A percentile compares a stretch with the other conserved stretches of the same genome.
phyloP scores from a whole-genome alignment of 192 early-diverging fungal species.

The Coemansia nantahalensis region DNA sequence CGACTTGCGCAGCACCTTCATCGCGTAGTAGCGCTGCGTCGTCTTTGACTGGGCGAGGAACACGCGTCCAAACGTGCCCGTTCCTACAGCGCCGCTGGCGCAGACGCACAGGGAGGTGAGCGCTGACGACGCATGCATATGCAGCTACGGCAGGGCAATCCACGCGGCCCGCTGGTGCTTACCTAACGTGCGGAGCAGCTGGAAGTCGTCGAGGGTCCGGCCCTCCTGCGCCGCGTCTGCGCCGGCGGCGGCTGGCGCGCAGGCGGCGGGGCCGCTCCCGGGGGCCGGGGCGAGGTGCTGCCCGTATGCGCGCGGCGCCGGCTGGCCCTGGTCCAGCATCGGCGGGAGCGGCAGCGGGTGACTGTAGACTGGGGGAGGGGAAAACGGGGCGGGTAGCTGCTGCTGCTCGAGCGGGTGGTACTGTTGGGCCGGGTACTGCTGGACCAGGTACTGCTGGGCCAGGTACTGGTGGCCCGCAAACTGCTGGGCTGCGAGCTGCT shows the following conservation, averaged over 20 bases:
- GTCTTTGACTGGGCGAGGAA: conserved; percentile 77
- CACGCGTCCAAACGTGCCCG: conserved; percentile 96
- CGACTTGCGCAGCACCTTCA: conserved; percentile 83
- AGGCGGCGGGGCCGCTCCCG: conserved; percentile 1
- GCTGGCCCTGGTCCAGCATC: conserved; percentile 3
- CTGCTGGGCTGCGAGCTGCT: neutral
- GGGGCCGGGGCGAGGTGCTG: conserved; percentile 1
- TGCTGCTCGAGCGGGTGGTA: conserved; percentile 9
- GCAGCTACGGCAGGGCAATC: too few relatives aligned
- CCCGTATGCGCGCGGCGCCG: too few relatives aligned
- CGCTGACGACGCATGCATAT: too few relatives aligned
- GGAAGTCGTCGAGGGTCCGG: conserved; percentile 46
- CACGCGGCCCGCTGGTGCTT: conserved; percentile 2
- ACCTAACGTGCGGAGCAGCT: conserved; percentile 52
- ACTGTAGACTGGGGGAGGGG: conserved; percentile 4
- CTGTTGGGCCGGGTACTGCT: conserved; percentile 16
- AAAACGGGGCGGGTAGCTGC: conserved; percentile 3
- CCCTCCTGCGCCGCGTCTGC: conserved; percentile 17
- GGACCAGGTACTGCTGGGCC: neutral
- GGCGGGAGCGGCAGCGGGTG: neutral
- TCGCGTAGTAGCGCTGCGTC: conserved; percentile 73
- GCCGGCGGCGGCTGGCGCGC: neutral
- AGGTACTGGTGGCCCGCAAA: too few relatives aligned
- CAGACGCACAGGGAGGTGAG: too few relatives aligned
- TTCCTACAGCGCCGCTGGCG: conserved; percentile 59